Evolutionary conservation across 176 grass and related monocot genomes (phyloP).

Genomic region (Cocos nucifera): DNA sequence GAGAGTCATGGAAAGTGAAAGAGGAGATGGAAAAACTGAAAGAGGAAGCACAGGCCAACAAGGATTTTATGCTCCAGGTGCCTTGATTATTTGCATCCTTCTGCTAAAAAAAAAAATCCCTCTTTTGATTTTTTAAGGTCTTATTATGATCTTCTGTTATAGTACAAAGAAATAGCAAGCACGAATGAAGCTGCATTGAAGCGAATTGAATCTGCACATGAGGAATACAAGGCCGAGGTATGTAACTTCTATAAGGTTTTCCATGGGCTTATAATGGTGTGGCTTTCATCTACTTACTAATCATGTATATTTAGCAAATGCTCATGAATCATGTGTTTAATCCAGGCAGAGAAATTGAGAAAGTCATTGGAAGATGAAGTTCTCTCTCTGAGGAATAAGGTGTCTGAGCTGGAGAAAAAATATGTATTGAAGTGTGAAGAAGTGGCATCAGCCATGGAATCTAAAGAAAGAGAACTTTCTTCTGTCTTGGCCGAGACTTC

Average conservation of each 20-base stretch:
- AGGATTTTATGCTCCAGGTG: slow-evolving; percentile 96
- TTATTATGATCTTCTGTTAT: slow-evolving; percentile 9
- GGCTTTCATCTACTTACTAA: no score
- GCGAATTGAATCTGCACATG: slow-evolving; percentile 78
- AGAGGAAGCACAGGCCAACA: slow-evolving; percentile 87
- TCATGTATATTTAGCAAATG: no score
- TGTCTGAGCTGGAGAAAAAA: slow-evolving; percentile 69
- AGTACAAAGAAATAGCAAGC: slow-evolving; percentile 97
- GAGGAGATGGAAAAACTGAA: slow-evolving; percentile 81
- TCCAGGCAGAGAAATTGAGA: slow-evolving; percentile 63
- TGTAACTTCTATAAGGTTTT: slow-evolving; percentile 18
- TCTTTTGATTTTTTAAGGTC: slow-evolving; percentile 10
- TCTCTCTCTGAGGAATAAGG: slow-evolving; percentile 53
- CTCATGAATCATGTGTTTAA: not conserved
- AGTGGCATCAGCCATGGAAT: slow-evolving; percentile 44
- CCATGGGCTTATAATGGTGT: no score
- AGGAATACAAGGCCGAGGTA: slow-evolving; percentile 83
- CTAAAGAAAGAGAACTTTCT: slow-evolving; percentile 70
- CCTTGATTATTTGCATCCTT: not conserved
- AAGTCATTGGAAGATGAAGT: slow-evolving; percentile 66
- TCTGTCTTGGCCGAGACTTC: slow-evolving; percentile 58
- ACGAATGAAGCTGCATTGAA: slow-evolving; percentile 88
- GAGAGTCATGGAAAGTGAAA: slow-evolving; percentile 61
- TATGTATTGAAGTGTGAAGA: slow-evolving; percentile 76
- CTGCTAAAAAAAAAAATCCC: not conserved